phyloP scores from a whole-genome alignment of 306 rosid species.

The Albizia julibrissin region DNA sequence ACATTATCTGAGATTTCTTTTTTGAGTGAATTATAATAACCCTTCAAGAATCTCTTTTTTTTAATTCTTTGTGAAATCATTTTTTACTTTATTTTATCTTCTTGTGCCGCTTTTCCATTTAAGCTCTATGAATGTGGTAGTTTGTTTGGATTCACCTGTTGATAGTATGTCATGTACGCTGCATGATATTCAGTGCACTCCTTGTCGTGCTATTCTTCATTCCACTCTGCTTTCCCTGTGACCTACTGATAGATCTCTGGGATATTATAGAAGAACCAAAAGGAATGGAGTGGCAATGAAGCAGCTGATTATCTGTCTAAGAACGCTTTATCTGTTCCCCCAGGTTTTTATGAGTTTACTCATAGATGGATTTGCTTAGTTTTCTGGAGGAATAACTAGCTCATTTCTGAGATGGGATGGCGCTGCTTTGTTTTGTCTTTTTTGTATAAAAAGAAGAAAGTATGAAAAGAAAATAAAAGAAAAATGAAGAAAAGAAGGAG shows the following conservation, averaged over 20 bases:
- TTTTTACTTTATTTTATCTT: not conserved
- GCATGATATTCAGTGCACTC: not conserved
- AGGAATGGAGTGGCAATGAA: not conserved
- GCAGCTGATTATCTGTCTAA: not conserved
- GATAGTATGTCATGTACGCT: not conserved
- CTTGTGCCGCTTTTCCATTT: not conserved
- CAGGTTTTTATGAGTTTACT: not conserved
- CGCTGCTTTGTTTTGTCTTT: not conserved
- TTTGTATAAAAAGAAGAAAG: not conserved
- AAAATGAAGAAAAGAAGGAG: not conserved
- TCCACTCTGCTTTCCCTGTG: conserved; percentile 6
- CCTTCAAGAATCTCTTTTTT: not conserved
- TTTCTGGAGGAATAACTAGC: not conserved
- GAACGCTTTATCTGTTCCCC: not conserved
- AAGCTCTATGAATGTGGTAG: not conserved
- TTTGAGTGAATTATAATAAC: not conserved
- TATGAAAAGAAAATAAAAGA: not conserved
- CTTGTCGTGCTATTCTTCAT: not conserved
- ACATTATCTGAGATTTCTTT: not conserved
- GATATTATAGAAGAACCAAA: not conserved
- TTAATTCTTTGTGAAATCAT: not conserved
- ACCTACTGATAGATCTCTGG: not conserved
- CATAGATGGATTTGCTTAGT: not conserved
- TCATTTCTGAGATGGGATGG: not conserved
- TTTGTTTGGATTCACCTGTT: not conserved